Conservation (phyloP, 2,329 filamentous ascomycete genomes). For the Colletotrichum acutatum region DNA sequence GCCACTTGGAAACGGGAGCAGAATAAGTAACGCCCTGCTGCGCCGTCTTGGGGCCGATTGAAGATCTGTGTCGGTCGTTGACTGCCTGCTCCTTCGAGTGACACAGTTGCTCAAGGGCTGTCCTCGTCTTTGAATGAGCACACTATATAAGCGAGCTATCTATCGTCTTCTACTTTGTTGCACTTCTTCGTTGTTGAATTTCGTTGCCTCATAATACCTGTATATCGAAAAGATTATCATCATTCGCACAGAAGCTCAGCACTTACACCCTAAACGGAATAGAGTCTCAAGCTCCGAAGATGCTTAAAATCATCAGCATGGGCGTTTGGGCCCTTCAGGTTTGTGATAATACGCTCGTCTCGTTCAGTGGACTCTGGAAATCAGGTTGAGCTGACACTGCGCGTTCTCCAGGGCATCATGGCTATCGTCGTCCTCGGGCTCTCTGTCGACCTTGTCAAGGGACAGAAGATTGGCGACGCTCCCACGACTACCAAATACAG, state of each 20-base stretch:
- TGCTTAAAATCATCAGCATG: constrained; percentile 19
- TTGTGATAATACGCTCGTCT: neutral
- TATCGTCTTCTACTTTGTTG: neutral
- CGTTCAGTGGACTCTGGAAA: neutral
- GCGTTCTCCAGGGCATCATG: constrained; percentile 20
- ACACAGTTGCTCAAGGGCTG: neutral
- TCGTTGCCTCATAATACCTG: too few species aligned
- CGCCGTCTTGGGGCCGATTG: neutral
- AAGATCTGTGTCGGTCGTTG: neutral
- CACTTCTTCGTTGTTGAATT: neutral
- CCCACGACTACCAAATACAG: constrained; percentile 24
- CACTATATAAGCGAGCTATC: neutral
- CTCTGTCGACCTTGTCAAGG: constrained; percentile 15
- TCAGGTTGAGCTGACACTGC: neutral
- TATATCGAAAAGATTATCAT: neutral
- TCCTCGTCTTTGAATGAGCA: constrained; percentile 1
- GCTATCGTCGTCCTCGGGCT: constrained; percentile 29
- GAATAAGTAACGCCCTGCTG: neutral
- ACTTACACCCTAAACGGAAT: neutral
- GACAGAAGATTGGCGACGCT: constrained; percentile 7
- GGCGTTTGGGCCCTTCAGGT: constrained; percentile 33
- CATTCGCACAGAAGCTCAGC: neutral
- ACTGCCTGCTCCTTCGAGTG: neutral
- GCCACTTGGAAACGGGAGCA: neutral
- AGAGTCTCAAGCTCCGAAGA: neutral